phyloP scores from a whole-genome alignment of 495 filamentous ascomycete species.

The Oidiodendron maius region DNA sequence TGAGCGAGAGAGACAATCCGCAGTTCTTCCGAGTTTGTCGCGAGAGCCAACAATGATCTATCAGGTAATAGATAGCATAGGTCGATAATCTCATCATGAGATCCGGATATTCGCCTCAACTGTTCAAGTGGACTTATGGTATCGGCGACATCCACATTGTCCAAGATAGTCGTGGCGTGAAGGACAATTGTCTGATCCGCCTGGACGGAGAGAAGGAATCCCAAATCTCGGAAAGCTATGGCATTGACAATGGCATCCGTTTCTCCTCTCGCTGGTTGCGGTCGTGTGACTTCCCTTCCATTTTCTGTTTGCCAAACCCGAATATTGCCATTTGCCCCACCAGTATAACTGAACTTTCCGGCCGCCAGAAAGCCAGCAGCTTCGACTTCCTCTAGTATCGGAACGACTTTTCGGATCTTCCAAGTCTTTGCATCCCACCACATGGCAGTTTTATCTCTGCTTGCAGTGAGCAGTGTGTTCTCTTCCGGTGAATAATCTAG shows the following conservation, averaged over 20 bases:
- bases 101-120: slow-evolving; percentile 80
- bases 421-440: slow-evolving; percentile 82
- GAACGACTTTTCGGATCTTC: slow-evolving; percentile 77
- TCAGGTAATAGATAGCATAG: slow-evolving; percentile 76
- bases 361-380: slow-evolving; percentile 70
- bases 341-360: slow-evolving; percentile 68
- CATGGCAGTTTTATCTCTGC: slow-evolving; percentile 89
- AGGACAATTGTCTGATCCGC: slow-evolving; percentile 79
- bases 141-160: slow-evolving; percentile 9
- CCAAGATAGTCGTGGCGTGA: slow-evolving; percentile 47
- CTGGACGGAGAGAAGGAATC: slow-evolving; percentile 76
- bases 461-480: slow-evolving; percentile 76
- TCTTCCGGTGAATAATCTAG: slow-evolving; percentile 72
- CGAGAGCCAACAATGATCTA: slow-evolving; percentile 75
- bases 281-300: slow-evolving; percentile 68
- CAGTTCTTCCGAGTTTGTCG: slow-evolving; percentile 92
- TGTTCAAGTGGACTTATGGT: slow-evolving; percentile 26
- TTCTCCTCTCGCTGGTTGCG: slow-evolving; percentile 47
- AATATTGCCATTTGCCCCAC: slow-evolving; percentile 76
- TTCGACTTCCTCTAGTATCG: slow-evolving; percentile 81
- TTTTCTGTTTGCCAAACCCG: slow-evolving; percentile 75
- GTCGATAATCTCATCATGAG: slow-evolving; percentile 96
- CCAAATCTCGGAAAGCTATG: slow-evolving; percentile 53
- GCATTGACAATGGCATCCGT: slow-evolving; percentile 71
- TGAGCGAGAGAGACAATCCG: slow-evolving; percentile 67